Percentiles rank a stretch among this genome's conserved stretches.
Evolutionary conservation across 768 basidiomycete genomes (phyloP).

Genomic region (Lactifluus hygrophoroides): DNA sequence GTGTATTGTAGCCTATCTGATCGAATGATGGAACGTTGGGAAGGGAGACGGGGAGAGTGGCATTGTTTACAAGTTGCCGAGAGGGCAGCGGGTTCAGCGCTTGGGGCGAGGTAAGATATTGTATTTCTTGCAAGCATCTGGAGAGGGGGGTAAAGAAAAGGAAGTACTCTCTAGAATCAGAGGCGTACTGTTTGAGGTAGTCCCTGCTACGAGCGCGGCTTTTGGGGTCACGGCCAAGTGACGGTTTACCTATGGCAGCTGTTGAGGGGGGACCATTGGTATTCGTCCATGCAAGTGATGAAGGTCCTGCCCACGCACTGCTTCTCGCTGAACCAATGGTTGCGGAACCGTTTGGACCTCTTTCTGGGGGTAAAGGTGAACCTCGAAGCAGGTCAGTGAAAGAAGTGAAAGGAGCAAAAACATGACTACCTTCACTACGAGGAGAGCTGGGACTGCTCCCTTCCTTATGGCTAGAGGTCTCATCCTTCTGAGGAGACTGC

Average conservation of each 20-base stretch:
- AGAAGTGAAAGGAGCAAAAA: slow-evolving; percentile 5
- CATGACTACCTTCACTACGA: slow-evolving; percentile 63
- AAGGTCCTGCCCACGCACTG: slow-evolving; percentile 43
- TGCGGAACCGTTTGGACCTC: slow-evolving; percentile 34
- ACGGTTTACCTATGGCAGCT: slow-evolving; percentile 49
- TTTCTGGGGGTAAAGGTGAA: slow-evolving; percentile 62
- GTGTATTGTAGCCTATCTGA: slow-evolving; percentile 63
- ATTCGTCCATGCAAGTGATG: slow-evolving; percentile 38
- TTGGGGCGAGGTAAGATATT: slow-evolving; percentile 92
- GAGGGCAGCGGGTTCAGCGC: slow-evolving; percentile 96
- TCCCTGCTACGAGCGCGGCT: slow-evolving; percentile 90
- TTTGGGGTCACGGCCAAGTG: slow-evolving; percentile 86
- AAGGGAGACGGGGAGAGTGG: slow-evolving; percentile 53
- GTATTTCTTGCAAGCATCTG: slow-evolving; percentile 96
- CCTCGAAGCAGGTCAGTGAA: slow-evolving; percentile 35
- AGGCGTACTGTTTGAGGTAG: slow-evolving; percentile 90
- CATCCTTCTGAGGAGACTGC: slow-evolving; percentile 64
- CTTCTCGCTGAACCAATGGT: slow-evolving; percentile 41
- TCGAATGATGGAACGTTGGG: slow-evolving; percentile 72
- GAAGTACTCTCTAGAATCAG: slow-evolving; percentile 84
- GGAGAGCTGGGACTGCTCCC: slow-evolving; percentile 79
- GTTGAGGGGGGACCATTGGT: slow-evolving; percentile 38
- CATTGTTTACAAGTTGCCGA: slow-evolving; percentile 63
- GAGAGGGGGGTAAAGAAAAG: slow-evolving; percentile 13
- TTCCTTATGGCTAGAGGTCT: slow-evolving; percentile 63